Conservation (phyloP, 352 stramenopile genomes). For the Phytophthora pinifolia region DNA sequence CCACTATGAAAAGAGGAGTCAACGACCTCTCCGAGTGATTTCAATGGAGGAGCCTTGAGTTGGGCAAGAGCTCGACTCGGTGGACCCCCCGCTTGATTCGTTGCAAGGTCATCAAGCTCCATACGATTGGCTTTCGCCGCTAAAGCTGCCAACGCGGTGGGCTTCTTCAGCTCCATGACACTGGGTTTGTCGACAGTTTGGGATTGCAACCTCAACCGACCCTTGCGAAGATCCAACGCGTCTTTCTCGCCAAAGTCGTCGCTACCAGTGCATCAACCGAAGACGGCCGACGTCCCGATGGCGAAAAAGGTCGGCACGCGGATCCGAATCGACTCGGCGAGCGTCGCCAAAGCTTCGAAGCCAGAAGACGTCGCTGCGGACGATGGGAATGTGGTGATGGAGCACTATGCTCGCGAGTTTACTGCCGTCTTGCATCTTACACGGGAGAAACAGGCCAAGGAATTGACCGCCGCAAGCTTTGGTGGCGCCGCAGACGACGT, state of each 20-base stretch:
- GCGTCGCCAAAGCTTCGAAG: constrained; percentile 4
- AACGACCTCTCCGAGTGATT: neutral
- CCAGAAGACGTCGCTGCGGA: neutral
- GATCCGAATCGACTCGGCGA: constrained; percentile 11
- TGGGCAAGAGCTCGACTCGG: constrained; percentile 10
- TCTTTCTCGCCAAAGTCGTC: constrained; percentile 1
- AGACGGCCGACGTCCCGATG: constrained; percentile 1
- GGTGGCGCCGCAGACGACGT: constrained; percentile 10
- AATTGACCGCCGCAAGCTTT: constrained; percentile 8
- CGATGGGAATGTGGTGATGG: constrained; percentile 31
- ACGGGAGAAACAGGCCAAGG: constrained; percentile 32
- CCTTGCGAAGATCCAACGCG: constrained; percentile 9
- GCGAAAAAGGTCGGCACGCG: constrained; percentile 10
- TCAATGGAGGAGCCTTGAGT: constrained; percentile 10
- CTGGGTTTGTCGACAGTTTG: too few relatives aligned
- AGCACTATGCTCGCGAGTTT: constrained; percentile 62
- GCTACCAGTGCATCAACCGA: neutral
- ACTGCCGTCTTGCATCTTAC: constrained; percentile 34
- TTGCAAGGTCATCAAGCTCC: constrained; percentile 5
- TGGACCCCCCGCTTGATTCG: neutral
- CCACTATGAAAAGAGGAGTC: neutral
- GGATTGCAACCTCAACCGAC: constrained; percentile 9
- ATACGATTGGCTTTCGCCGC: constrained; percentile 13
- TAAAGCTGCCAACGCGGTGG: constrained; percentile 19
- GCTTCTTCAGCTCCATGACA: constrained; percentile 10